Base-by-base conservation (phyloP, 768 basidiomycete species). In the Pulveroboletus frians region DNA sequence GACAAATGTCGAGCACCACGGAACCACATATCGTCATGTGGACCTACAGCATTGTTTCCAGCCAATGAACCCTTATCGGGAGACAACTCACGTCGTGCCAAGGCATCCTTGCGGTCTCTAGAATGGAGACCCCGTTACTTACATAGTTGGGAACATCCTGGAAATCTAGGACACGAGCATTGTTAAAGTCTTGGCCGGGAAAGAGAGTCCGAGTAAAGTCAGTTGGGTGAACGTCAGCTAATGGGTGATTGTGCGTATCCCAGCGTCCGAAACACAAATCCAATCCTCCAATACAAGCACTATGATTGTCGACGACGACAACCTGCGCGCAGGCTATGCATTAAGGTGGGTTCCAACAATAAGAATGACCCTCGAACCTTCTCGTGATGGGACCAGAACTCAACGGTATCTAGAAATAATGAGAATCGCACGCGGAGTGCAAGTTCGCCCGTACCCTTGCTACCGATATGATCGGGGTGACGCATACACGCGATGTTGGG, bases 231-330 rank as follows among this genome's bases (percentile, higher is more conserved):
- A 82, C 89, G 60, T 99, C 95, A 4, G 93, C 87, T 34, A 97
- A 77, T 1, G 93, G 93, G 64, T 92, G 88, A 35, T 73, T 86
- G 61, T 90, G 82, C 0, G 88, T 91, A 69, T 98, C 96, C 94
- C 95, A 99, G 17, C 96, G 85, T 10, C 96, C 96, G 58, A 93
- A 96, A 72, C 92, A 97, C 15, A 96, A 75, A 66, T 99, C 96
- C 23, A 99, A 80, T 10, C 96, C 96, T 20, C 96, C 96, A 46
- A 96, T 83, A 56, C 85, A 88, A 3, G 89, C 92, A 43, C 73
- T 76, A 59, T 87, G 83, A 60, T 92, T 90, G 64, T 96, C 93
- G 7, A 95, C 84, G 21, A 92, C 79, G 18, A 93, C 88, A 39
- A 92, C 80, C 71, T 72, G 43, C 21, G 29, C 37, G 29, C 14